Conservation (phyloP, 2,329 filamentous ascomycete species). For the Diaporthe vaccinii region DNA sequence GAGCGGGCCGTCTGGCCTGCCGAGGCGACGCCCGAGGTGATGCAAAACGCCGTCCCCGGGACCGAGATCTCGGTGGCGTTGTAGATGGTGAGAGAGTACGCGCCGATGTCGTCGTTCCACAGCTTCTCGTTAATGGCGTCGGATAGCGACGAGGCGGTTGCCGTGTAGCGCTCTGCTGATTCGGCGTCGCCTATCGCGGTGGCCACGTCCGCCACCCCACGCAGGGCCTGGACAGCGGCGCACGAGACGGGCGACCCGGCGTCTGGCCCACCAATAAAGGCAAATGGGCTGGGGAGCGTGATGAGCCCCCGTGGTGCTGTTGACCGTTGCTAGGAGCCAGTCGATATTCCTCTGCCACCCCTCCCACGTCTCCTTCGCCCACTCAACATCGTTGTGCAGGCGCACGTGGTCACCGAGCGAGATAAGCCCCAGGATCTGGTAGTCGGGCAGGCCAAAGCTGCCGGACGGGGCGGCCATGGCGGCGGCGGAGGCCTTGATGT, state of each 20-base stretch:
- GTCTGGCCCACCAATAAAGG: constrained; percentile 41
- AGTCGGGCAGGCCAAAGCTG: constrained; percentile 40
- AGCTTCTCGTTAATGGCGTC: constrained; percentile 41
- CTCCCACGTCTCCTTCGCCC: constrained; percentile 40
- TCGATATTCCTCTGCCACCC: constrained; percentile 38
- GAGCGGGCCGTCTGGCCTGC: constrained; percentile 34
- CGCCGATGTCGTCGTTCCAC: constrained; percentile 44
- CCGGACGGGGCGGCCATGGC: neutral
- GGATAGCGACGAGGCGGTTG: constrained; percentile 40
- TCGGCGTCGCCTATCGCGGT: constrained; percentile 46
- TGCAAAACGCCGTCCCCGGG: constrained; percentile 42
- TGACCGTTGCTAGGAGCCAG: constrained; percentile 41
- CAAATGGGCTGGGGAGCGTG: constrained; percentile 1
- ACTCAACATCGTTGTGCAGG: constrained; percentile 38
- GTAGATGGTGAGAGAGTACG: constrained; percentile 37
- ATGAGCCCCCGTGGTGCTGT: constrained; percentile 41
- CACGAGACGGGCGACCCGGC: constrained; percentile 41
- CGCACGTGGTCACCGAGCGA: constrained; percentile 42
- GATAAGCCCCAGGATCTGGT: constrained; percentile 44
- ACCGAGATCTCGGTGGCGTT: constrained; percentile 41
- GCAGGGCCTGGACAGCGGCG: constrained; percentile 41
- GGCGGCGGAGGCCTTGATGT: neutral
- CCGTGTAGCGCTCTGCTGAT: constrained; percentile 40
- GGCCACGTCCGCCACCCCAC: constrained; percentile 40
- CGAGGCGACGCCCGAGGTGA: constrained; percentile 42